Evolutionary conservation across 805 yeast genomes (phyloP).

Genomic region (Grigorovia yakushimaensis): DNA sequence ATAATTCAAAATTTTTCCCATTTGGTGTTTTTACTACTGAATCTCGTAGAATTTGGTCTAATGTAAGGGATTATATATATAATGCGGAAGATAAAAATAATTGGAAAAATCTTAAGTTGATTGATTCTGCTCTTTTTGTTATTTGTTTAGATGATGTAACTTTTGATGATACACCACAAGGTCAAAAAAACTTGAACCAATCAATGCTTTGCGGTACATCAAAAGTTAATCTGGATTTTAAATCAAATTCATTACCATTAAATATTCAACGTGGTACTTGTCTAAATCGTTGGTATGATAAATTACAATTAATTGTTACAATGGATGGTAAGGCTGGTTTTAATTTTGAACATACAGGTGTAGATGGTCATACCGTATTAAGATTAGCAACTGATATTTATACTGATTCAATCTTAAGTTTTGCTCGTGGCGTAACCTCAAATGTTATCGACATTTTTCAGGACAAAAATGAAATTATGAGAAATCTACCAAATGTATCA

Average conservation of each 20-base stretch:
- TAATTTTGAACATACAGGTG: constrained; percentile 90
- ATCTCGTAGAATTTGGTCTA: constrained; percentile 81
- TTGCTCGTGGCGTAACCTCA: constrained; percentile 73
- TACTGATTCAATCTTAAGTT: constrained; percentile 79
- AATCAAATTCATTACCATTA: constrained; percentile 11
- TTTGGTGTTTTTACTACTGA: constrained; percentile 89
- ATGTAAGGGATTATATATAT: constrained; percentile 45
- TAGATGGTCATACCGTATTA: constrained; percentile 89
- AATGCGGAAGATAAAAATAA: constrained; percentile 43
- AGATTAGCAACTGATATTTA: constrained; percentile 83
- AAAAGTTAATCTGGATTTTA: constrained; percentile 44
- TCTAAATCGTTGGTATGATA: constrained; percentile 92
- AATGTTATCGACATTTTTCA: constrained; percentile 32
- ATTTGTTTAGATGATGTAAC: constrained; percentile 75
- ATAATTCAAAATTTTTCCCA: constrained; percentile 28
- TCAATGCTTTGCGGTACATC: constrained; percentile 86
- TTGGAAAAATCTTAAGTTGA: constrained; percentile 57
- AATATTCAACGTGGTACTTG: constrained; percentile 93
- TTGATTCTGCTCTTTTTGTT: constrained; percentile 75
- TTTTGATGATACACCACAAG: constrained; percentile 29
- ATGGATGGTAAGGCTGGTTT: constrained; percentile 87
- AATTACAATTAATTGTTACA: constrained; percentile 77
- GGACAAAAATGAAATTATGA: constrained; percentile 1
- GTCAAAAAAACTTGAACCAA: constrained; percentile 56
- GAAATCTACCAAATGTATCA: not conserved